Conservation (phyloP, 108 stramenopile species). For the Conticribra weissflogii region DNA sequence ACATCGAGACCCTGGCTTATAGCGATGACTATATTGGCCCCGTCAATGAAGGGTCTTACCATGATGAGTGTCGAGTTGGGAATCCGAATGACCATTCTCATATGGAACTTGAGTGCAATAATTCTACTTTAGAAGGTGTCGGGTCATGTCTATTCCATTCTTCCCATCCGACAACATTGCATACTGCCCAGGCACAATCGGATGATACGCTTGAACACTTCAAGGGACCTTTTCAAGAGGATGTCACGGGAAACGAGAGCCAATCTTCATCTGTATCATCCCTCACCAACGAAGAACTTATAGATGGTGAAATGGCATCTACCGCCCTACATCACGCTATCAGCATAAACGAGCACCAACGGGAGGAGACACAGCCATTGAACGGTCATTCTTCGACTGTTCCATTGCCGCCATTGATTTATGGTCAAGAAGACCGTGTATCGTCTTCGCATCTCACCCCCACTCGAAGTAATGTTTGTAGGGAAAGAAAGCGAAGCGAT, state of each 20-base stretch:
- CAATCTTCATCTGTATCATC: slow-evolving; percentile 24
- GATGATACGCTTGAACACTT: too few species aligned
- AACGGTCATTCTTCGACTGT: slow-evolving; percentile 2
- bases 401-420: not conserved
- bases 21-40: not conserved
- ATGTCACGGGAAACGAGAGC: too few species aligned
- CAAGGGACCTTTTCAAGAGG: too few species aligned
- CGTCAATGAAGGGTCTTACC: not conserved
- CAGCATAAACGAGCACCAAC: not conserved
- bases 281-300: slow-evolving; percentile 15
- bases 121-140: not conserved
- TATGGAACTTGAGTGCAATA: not conserved
- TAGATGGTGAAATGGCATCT: slow-evolving; percentile 20
- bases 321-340: not conserved
- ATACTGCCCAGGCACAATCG: too few species aligned
- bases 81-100: not conserved
- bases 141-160: not conserved
- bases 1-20: not conserved
- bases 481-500: not conserved
- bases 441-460: not conserved
- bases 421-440: slow-evolving; percentile 7
- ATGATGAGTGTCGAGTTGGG: not conserved
- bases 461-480: slow-evolving; percentile 5
- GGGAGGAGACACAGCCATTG: not conserved
- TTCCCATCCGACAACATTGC: too few species aligned